Evolutionary conservation across 2,329 filamentous ascomycete species (phyloP).

Genomic region (Aspergillus candidus): DNA sequence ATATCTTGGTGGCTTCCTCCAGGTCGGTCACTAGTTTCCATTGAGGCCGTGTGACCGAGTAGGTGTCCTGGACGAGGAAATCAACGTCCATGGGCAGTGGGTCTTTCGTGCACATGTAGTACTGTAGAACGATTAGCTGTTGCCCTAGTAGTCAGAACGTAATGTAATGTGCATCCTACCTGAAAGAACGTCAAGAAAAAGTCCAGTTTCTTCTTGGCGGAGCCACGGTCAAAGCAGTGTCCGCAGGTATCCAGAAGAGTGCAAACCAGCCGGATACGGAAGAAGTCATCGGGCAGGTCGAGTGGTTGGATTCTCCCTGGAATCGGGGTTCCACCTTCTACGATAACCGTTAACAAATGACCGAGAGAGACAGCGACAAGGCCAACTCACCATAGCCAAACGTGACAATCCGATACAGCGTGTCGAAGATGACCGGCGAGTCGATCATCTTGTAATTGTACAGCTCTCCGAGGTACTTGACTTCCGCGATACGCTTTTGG

Average conservation of each 20-base stretch:
- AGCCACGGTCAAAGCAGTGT: constrained; percentile 89
- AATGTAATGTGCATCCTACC: constrained; percentile 36
- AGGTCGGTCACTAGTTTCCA: constrained; percentile 81
- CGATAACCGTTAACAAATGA: constrained; percentile 2
- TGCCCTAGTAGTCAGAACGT: constrained; percentile 4
- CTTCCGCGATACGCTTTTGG: constrained; percentile 87
- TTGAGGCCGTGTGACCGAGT: constrained; percentile 74
- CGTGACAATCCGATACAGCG: constrained; percentile 86
- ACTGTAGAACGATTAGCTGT: constrained; percentile 45
- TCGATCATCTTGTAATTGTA: constrained; percentile 98
- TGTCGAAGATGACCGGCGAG: constrained; percentile 90
- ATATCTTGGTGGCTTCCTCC: constrained; percentile 75
- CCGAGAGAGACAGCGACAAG: background rate
- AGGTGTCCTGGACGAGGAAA: constrained; percentile 91
- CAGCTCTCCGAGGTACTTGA: constrained; percentile 92
- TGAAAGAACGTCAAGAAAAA: constrained; percentile 97
- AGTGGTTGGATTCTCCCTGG: constrained; percentile 71
- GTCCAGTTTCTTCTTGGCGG: constrained; percentile 92
- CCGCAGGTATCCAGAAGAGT: constrained; percentile 92
- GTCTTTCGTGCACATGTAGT: constrained; percentile 89
- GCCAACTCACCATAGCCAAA: constrained; percentile 67
- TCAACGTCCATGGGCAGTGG: constrained; percentile 93
- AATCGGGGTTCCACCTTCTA: constrained; percentile 68
- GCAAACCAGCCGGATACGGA: constrained; percentile 84
- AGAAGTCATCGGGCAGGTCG: constrained; percentile 90